These are phyloP conservation scores for Trypanosoma theileri DNA, from an alignment of 208 protist genomes.

Conservation along the genomic window DNA sequence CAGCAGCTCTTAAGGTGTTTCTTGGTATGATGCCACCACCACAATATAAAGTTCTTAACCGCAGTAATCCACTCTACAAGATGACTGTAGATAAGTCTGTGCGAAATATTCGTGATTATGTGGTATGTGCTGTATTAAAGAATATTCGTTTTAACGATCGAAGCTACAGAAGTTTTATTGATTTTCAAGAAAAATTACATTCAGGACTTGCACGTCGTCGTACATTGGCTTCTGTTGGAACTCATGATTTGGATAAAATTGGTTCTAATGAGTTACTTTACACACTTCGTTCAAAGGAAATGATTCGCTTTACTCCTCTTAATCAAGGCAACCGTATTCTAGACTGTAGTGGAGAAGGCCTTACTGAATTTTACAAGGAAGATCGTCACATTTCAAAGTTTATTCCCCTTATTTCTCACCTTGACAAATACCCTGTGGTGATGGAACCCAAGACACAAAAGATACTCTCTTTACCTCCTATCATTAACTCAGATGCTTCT, in stretches of 20 bases:
- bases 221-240: conserved; percentile 98
- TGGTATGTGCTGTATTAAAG: conserved; percentile 97
- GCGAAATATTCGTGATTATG: conserved; percentile 92
- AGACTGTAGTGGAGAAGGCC: conserved; percentile 76
- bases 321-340: conserved; percentile 70
- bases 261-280: conserved; percentile 91
- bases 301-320: conserved; percentile 95
- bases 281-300: conserved; percentile 56
- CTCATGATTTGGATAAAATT: conserved; percentile 99
- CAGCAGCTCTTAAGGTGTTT: conserved; percentile 90
- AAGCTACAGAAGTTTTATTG: conserved; percentile 98
- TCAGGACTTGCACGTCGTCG: conserved; percentile 96
- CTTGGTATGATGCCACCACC: conserved; percentile 65
- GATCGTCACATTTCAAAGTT: conserved; percentile 91
- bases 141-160: conserved; percentile 94
- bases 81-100: conserved; percentile 88
- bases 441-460: conserved; percentile 49
- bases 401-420: conserved; percentile 68
- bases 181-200: conserved; percentile 99
- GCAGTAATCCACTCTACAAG: conserved; percentile 60
- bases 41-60: conserved; percentile 63
- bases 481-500: conserved; percentile 99
- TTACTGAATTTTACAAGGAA: conserved; percentile 87
- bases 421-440: conserved; percentile 85
- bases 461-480: conserved; percentile 98